Conservation (phyloP, 768 basidiomycete genomes). For the Pleurotus citrinopileatus region DNA sequence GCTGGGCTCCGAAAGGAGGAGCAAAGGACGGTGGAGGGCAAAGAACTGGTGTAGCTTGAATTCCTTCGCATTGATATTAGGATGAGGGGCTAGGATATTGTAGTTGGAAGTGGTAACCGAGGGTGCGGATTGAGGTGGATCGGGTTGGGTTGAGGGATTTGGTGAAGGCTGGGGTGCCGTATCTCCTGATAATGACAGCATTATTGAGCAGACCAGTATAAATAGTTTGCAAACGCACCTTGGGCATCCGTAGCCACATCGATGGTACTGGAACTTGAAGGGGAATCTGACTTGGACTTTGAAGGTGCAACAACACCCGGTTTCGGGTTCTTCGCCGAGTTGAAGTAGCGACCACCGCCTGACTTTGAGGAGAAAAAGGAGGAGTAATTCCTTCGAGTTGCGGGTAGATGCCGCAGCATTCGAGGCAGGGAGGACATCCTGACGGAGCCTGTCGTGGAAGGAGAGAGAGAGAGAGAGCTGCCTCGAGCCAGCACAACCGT, state of each 20-base stretch:
- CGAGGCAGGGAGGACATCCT: constrained; percentile 54
- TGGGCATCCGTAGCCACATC: background rate
- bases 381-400: constrained; percentile 60
- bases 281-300: constrained; percentile 24
- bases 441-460: background rate
- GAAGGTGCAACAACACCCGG: constrained; percentile 35
- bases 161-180: constrained; percentile 17
- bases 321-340: constrained; percentile 68
- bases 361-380: constrained; percentile 80
- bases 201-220: constrained; percentile 1
- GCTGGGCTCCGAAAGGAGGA: constrained; percentile 63
- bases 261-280: too few relatives aligned
- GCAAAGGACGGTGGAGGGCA: constrained; percentile 74
- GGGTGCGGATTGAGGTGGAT: constrained; percentile 14
- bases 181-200: constrained; percentile 5
- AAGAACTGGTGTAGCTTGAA: constrained; percentile 86
- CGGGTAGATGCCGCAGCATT: constrained; percentile 43
- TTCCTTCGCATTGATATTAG: constrained; percentile 59
- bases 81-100: constrained; percentile 37
- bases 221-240: background rate
- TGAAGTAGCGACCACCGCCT: constrained; percentile 73
- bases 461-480: too few relatives aligned
- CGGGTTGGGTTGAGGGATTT: constrained; percentile 15
- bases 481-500: background rate
- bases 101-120: constrained; percentile 14